Evolutionary conservation across 139 green algal genomes (phyloP), one percentile per base, ranked within the genome.

Genomic region (Micractinium conductrix): DNA sequence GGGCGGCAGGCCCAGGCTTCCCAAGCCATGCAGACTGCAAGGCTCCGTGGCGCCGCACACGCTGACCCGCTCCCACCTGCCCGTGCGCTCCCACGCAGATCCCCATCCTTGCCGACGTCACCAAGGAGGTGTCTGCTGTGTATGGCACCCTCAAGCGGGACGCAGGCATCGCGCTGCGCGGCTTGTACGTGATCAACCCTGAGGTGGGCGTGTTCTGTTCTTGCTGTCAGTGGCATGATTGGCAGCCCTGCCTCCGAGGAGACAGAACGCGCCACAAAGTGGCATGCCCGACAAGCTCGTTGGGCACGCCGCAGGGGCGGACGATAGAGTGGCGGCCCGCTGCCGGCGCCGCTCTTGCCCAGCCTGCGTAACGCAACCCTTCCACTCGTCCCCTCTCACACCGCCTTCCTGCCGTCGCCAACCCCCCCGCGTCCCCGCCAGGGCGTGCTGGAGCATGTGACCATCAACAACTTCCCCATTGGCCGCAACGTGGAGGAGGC

Each of bases 391-490:
- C n/a, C 43, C 50, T 30, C 35, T 28, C 45, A 53, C 22, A 28
- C 33, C 12, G 8, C 7, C 30, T 60, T 63, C 22, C 78, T 60
- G 33, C n/a, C n/a, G n/a, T 63, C 44, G 21, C 38, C 44, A 38
- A 10, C 38, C 40, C 38, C 12, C 42, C 44, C 17, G 9, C 22
- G 33, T 2, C 62, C 38, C 4, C 35, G 82, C 74, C 91, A 99
- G 89, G 97, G 97, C 40, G 86, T 98, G 19, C 85, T 99, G 55
- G 94, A 98, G 90, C 96, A 99, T 87, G 82, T 93, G 30, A 99
- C 97, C 80, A 96, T 99, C 85, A 99, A 99, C 94, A 99, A 99
- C 90, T 89, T 98, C 72, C 92, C 92, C 12, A 96, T 99, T 53
- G 97, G 95, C 40, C 94, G 97, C 82, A 96, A 85, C 81, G 96